These are phyloP conservation scores for Xylaria digitata DNA, from an alignment of 2,329 filamentous ascomycete genomes.

Conservation along the genomic window DNA sequence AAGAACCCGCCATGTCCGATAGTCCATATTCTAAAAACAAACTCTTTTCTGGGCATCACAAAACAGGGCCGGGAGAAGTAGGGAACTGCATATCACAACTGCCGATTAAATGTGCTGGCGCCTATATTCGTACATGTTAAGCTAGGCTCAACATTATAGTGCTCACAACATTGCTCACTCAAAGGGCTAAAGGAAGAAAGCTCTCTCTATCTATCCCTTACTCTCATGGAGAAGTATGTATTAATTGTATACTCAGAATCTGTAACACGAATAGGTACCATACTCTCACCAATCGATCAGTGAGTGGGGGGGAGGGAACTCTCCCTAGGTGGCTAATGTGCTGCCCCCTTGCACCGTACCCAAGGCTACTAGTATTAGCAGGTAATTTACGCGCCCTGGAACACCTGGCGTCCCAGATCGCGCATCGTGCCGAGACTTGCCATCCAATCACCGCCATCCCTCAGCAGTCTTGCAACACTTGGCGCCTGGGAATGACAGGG, in stretches of 20 bases:
- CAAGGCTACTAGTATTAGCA: constrained; percentile 37
- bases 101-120: not conserved
- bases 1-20: constrained; percentile 21
- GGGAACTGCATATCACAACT: not conserved
- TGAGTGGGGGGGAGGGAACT: not conserved
- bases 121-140: constrained; percentile 1
- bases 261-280: not conserved
- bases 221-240: not conserved
- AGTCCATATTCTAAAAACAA: constrained; percentile 23
- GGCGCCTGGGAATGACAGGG: constrained; percentile 54
- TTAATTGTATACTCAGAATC: not conserved
- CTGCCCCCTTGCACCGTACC: not conserved
- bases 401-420: constrained; percentile 51
- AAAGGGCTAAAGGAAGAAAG: not conserved
- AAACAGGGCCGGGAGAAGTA: constrained; percentile 3
- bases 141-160: not conserved
- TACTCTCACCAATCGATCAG: not conserved
- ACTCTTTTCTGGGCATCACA: constrained; percentile 18
- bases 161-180: not conserved
- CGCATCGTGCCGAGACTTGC: constrained; percentile 45
- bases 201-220: not conserved
- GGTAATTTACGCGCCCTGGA: constrained; percentile 57
- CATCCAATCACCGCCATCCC: constrained; percentile 53
- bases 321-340: constrained; percentile 5
- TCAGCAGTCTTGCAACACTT: constrained; percentile 54